Evolutionary conservation across 2,329 filamentous ascomycete species (phyloP), one percentile per base, ranked within the genome.

Genomic region (Passalora sequoiae): DNA sequence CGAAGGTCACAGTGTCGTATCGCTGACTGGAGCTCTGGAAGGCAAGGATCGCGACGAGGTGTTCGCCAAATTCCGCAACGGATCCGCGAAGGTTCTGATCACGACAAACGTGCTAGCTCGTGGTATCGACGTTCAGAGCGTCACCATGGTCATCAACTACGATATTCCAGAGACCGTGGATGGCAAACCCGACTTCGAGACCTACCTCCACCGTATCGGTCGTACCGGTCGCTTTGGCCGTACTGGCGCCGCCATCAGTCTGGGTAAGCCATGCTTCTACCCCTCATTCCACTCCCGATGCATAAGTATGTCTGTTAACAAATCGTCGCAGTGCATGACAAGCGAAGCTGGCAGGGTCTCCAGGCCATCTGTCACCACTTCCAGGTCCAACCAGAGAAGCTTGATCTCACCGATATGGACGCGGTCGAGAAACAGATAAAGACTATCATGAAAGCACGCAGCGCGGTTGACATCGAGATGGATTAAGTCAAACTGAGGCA

Each of bases 131-230:
- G 72, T 97, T 63, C 67, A 94, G 70, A 83, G 82, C 20, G 92
- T 98, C 10, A 95, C 89, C 7, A 92, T 98, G 83, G 92, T 98
- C 41, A 89, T 98, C 74, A 98, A 98, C 73, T 98, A 98, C 68
- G 72, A 81, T 58, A 68, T 76, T 24, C 74, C 73, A 3, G 72
- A 73, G 43, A 66, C 67, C 35, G 66, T 65, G 16, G 83, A 84
- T 61, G 82, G 84, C 29, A 69, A 76, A 22, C 85, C 91, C 10
- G 92, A 98, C 62, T 82, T 82, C 35, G 89, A 97, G 71, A 98
- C 92, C 1, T 98, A 98, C 63, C 83, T 98, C 37, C 92, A 98
- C 75, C 86, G 92, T 63, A 98, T 98, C 58, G 92, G 92, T 49
- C 88, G 92, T 61, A 98, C 92, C 10, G 92, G 92, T 52, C 86